Base-by-base conservation (phyloP, 805 yeast genomes). In the Nakazawaea ambrosiae region DNA sequence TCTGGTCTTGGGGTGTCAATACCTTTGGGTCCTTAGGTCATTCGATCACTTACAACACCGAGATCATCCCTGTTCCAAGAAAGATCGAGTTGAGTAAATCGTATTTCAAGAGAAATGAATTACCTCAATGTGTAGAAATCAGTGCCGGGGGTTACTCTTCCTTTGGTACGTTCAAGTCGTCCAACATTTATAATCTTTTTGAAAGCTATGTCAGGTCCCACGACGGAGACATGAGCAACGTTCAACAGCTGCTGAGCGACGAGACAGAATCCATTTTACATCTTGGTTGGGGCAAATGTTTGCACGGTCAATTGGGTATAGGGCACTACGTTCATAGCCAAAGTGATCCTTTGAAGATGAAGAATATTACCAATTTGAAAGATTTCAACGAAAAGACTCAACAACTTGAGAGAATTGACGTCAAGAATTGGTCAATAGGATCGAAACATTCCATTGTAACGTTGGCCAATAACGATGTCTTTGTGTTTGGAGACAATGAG, bases 1-100 rank as follows among this genome's bases (percentile, higher is more conserved):
- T 87, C n/a, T 83, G 81, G 75, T 72, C 87, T 2, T 89, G 92
- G 75, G 98, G 98, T 18, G 73, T 74, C 41, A 90, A 90, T 55
- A 66, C 74, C 3, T 75, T 62, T 55, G 97, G 97, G n/a, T 90
- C 92, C 51, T 65, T 90, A 39, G 96, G 90, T 9, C 66, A 75
- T 33, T 76, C 77, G 6, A 78, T 82, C 33, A 65, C 72, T 17
- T 76, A 76, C 52, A 75, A 75, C 41, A 75, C 81, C 14, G 90
- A 82, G 48, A 62, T 71, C 31, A 67, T 81, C 32, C 74, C 95
- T 4, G 73, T 77, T 27, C 98, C 98, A 2, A 71, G 68, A 31
- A 63, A 64, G 43, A 51, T 80, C 22, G 63, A 64, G 3, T 51
- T 65, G 2, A 58, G 73, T 27, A 49, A 53, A 7, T 57, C 61